phyloP scores from a whole-genome alignment of 2,329 filamentous ascomycete species.

The Pseudocercospora macadamiae region DNA sequence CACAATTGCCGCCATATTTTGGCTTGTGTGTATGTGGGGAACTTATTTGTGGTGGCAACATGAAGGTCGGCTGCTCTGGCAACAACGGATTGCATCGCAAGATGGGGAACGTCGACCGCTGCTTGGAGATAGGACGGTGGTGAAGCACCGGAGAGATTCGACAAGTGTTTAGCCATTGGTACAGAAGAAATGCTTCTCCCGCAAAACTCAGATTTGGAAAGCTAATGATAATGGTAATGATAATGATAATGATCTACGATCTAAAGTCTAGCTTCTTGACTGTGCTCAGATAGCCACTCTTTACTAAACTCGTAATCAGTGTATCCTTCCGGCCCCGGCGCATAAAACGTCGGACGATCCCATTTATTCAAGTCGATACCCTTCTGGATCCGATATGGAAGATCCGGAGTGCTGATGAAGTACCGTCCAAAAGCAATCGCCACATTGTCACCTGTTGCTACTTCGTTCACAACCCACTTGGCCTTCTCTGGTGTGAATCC shows the following conservation, averaged over 20 bases:
- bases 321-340: constrained; percentile 45
- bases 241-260: not conserved
- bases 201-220: too few species aligned
- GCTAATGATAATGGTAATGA: too few species aligned
- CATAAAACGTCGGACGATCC: constrained; percentile 52
- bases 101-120: too few species aligned
- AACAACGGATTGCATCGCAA: too few species aligned
- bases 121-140: too few species aligned
- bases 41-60: not conserved
- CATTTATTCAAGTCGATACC: constrained; percentile 50
- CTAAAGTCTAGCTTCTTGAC: constrained; percentile 14
- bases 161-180: too few species aligned
- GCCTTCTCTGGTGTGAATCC: constrained; percentile 47
- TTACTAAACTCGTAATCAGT: constrained; percentile 46
- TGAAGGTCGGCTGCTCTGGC: too few species aligned
- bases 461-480: constrained; percentile 39
- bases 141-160: too few species aligned
- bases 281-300: constrained; percentile 32
- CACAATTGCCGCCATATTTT: not conserved
- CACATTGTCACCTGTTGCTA: constrained; percentile 50
- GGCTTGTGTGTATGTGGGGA: not conserved
- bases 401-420: constrained; percentile 55
- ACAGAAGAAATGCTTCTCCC: too few species aligned
- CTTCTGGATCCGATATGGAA: constrained; percentile 50
- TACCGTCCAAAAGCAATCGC: constrained; percentile 52